Base-by-base conservation (phyloP, 164 flowering plant species). In the Magnolia officinalis region DNA sequence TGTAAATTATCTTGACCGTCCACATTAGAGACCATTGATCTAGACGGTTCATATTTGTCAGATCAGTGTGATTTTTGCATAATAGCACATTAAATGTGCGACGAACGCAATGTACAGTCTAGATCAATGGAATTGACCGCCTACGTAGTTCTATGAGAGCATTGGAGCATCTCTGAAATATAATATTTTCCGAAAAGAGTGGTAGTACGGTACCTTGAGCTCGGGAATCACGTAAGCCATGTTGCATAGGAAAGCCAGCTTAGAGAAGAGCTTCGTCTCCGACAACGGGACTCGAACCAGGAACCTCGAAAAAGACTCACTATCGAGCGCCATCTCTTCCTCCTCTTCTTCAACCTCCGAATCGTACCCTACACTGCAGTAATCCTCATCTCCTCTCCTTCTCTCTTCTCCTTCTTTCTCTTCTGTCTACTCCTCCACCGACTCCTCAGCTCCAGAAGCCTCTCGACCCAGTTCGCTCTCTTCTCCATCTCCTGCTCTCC, bases 381-480 rank as follows among this genome's bases (percentile, higher is more conserved):
- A 84, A 50, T 67, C 80, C 45, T 73, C 81, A 29, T 51, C 76
- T 13, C n/a, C n/a, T n/a, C n/a, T n/a, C 11, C 77, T 37, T 26
- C 78, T 0, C 24, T n/a, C 82, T 50, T 20, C 76, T 4, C 72
- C 77, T 21, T 29, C 63, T 5, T 70, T 78, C 70, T 67, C 77
- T 31, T 52, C 67, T 82, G 84, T 49, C 82, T 81, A 23, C 75
- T 76, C 70, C 52, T 80, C 97, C 95, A 90, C 23, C 72, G 76
- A 19, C 77, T 81, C 64, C 88, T 73, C 4, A 92, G 84, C 74
- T 91, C 88, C 78, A 87, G 19, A 7, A 92, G 77, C 83, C 88
- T 86, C 77, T 86, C 89, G 24, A 91, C 77, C 97, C 95, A 90
- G 59, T 91, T 91, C 21, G 84, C 83, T 78, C 87, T 88, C 80